Percentiles rank a stretch among this genome's conserved stretches.
These are phyloP conservation scores for Verticillium zaregamsianum DNA, from an alignment of 2,329 filamentous ascomycete genomes.

Conservation along the genomic window DNA sequence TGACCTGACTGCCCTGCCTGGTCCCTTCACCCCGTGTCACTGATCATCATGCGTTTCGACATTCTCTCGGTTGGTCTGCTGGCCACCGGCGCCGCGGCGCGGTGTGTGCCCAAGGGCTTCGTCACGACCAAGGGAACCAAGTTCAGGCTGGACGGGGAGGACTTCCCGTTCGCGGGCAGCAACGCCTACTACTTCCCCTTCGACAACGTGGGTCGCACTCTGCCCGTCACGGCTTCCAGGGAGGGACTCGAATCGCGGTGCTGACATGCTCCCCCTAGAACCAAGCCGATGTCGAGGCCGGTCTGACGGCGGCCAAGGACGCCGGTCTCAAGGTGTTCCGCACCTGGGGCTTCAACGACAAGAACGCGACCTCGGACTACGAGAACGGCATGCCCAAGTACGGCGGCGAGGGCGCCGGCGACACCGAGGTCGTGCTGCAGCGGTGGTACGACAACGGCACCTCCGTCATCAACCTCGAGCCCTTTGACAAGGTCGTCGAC, in stretches of 20 bases:
- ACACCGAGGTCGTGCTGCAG: constrained; percentile 42
- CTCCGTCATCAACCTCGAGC: constrained; percentile 34
- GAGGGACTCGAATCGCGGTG: not conserved
- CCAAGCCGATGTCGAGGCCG: constrained; percentile 41
- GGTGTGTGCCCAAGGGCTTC: constrained; percentile 30
- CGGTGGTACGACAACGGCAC: constrained; percentile 39
- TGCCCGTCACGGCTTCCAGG: not conserved
- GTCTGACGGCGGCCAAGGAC: constrained; percentile 39
- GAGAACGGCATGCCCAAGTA: constrained; percentile 44
- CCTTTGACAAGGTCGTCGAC: constrained; percentile 46
- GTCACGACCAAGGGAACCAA: constrained; percentile 44
- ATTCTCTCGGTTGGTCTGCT: constrained; percentile 11
- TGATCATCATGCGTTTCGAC: constrained; percentile 3
- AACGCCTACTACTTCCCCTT: constrained; percentile 57
- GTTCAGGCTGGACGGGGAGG: constrained; percentile 49
- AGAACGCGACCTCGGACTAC: constrained; percentile 42
- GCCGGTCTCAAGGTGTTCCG: constrained; percentile 49
- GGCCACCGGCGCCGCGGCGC: constrained; percentile 8
- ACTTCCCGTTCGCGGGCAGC: constrained; percentile 53
- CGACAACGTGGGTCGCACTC: constrained; percentile 34
- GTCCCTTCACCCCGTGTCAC: not conserved
- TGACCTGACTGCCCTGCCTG: not conserved
- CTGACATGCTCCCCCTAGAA: constrained; percentile 25
- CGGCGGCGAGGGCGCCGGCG: constrained; percentile 42
- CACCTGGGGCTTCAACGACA: constrained; percentile 58